These are phyloP conservation scores for Viola odorata DNA, from an alignment of 345 rosid genomes.

Conservation along the genomic window DNA sequence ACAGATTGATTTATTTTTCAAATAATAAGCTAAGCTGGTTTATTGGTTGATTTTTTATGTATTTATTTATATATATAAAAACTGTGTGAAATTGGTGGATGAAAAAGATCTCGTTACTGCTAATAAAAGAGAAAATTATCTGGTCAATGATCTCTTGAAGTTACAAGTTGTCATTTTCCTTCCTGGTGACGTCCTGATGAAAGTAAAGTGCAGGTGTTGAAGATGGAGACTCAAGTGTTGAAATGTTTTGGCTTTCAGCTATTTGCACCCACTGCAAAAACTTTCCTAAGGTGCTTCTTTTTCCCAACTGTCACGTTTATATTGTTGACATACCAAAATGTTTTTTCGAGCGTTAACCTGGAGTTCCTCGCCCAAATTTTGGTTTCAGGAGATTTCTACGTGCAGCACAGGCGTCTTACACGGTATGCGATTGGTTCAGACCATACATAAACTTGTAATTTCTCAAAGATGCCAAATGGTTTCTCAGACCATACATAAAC, in stretches of 20 bases:
- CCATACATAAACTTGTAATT: neutral
- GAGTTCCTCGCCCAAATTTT: neutral
- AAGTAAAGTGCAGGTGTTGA: slow-evolving; percentile 46
- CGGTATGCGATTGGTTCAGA: slow-evolving; percentile 34
- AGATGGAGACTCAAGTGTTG: slow-evolving; percentile 66
- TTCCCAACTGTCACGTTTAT: slow-evolving; percentile 2
- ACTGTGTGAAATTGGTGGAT: neutral
- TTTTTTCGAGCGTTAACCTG: slow-evolving; percentile 9
- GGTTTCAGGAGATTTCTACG: slow-evolving; percentile 74
- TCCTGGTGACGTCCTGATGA: slow-evolving; percentile 5
- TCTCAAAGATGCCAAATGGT: neutral
- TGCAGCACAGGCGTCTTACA: slow-evolving; percentile 73
- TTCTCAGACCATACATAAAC: neutral
- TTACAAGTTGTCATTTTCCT: slow-evolving; percentile 1
- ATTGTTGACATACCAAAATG: neutral
- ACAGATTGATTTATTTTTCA: too few species aligned
- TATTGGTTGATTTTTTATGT: too few species aligned
- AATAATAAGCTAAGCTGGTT: too few species aligned
- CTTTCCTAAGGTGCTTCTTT: slow-evolving; percentile 68
- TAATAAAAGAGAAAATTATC: neutral
- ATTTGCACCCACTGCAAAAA: slow-evolving; percentile 64
- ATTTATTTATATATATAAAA: too few species aligned
- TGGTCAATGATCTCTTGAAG: neutral
- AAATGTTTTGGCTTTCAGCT: slow-evolving; percentile 66
- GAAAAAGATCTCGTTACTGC: neutral